Percentiles rank a stretch among this genome's conserved stretches.
These are phyloP conservation scores for Colletotrichum destructivum DNA, from an alignment of 2,329 filamentous ascomycete species.

Conservation along the genomic window DNA sequence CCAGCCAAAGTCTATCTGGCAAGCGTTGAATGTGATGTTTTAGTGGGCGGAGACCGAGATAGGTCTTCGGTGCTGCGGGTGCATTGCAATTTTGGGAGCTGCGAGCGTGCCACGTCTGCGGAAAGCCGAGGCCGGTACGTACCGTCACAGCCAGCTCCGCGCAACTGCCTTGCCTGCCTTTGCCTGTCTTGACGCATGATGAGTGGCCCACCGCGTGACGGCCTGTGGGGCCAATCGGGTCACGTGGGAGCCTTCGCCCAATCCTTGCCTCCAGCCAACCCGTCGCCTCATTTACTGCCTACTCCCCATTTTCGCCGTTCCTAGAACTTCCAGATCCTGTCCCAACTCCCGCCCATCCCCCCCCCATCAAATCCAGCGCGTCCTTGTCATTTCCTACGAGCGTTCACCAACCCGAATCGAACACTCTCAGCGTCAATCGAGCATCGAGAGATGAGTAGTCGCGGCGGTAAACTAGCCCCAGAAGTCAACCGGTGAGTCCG, in stretches of 20 bases:
- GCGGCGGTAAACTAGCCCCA: slow-evolving; percentile 96
- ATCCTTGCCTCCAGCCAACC: slow-evolving; percentile 40
- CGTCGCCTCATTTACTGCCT: slow-evolving; percentile 44
- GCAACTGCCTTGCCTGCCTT: slow-evolving; percentile 21
- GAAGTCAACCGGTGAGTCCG: slow-evolving; percentile 94
- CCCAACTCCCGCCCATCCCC: slow-evolving; percentile 41
- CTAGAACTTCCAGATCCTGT: slow-evolving; percentile 42
- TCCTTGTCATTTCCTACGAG: slow-evolving; percentile 47
- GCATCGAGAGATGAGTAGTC: slow-evolving; percentile 94
- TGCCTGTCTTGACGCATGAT: slow-evolving; percentile 33
- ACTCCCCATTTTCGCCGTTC: slow-evolving; percentile 43
- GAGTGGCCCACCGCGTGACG: slow-evolving; percentile 41
- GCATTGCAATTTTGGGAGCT: background rate
- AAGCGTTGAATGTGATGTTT: background rate
- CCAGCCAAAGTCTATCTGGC: slow-evolving; percentile 22
- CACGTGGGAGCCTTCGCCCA: slow-evolving; percentile 35
- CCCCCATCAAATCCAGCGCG: slow-evolving; percentile 48
- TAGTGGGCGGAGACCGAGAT: slow-evolving; percentile 34
- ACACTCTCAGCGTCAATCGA: slow-evolving; percentile 41
- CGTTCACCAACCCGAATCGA: slow-evolving; percentile 42
- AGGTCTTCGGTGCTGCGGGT: slow-evolving; percentile 25
- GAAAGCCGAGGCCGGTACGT: slow-evolving; percentile 38
- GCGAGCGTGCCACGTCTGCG: slow-evolving; percentile 36
- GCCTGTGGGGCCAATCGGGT: slow-evolving; percentile 18
- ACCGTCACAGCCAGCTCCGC: slow-evolving; percentile 4